Evolutionary conservation across 352 stramenopile genomes (phyloP).

Genomic region (Phytophthora pseudosyringae): DNA sequence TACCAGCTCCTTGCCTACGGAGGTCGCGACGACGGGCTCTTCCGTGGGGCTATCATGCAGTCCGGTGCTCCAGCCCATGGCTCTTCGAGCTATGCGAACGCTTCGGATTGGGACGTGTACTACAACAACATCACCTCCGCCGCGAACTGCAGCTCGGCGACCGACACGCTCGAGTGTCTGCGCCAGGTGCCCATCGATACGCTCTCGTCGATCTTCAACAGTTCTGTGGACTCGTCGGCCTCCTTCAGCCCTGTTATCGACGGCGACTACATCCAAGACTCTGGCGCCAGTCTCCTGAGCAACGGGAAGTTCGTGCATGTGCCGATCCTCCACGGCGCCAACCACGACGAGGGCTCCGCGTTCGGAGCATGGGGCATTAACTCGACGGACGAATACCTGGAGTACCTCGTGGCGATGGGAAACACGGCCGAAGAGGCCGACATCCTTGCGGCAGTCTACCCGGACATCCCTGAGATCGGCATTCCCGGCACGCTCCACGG

Average conservation of each 20-base stretch:
- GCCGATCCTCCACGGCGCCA: conserved; percentile 25
- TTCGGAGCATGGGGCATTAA: conserved; percentile 23
- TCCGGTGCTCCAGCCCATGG: conserved; percentile 30
- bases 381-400: conserved; percentile 22
- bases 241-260: conserved; percentile 26
- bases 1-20: conserved; percentile 40
- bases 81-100: conserved; percentile 29
- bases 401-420: conserved; percentile 19
- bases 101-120: conserved; percentile 31
- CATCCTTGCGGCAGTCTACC: conserved; percentile 24
- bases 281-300: conserved; percentile 13
- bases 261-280: conserved; percentile 30
- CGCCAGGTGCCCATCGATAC: conserved; percentile 30
- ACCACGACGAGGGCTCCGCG: conserved; percentile 34
- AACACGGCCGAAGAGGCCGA: conserved; percentile 7
- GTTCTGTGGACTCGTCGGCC: conserved; percentile 20
- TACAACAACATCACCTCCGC: conserved; percentile 37
- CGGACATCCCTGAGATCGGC: conserved; percentile 31
- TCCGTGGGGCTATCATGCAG: conserved; percentile 36
- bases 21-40: conserved; percentile 34
- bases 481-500: conserved; percentile 26
- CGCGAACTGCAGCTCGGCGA: conserved; percentile 24
- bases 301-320: conserved; percentile 34
- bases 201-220: conserved; percentile 30
- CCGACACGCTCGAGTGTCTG: conserved; percentile 28